Evolutionary conservation across 75 land plant genomes (phyloP).

Genomic region (Pinus tabuliformis): DNA sequence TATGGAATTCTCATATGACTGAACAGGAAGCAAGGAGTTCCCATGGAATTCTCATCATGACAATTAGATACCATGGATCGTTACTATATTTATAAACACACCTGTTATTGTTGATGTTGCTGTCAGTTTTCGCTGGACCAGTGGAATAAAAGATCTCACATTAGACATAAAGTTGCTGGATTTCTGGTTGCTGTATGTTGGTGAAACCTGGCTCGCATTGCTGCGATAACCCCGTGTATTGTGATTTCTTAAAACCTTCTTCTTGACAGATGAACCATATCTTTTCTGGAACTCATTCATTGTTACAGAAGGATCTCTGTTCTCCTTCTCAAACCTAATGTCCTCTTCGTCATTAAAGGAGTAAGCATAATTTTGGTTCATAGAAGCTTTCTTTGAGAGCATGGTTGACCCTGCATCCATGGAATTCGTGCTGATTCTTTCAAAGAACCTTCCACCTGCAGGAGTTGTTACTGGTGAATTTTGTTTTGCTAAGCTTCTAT

Average conservation of each 20-base stretch:
- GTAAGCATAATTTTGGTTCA: slow-evolving; percentile 6
- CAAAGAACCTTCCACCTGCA: neutral
- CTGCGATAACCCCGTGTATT: slow-evolving; percentile 14
- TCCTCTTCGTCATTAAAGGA: neutral
- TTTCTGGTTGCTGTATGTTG: slow-evolving; percentile 15
- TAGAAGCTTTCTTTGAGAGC: neutral
- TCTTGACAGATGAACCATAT: slow-evolving; percentile 10
- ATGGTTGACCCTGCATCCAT: neutral
- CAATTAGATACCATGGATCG: too few species aligned
- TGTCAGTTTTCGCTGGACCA: slow-evolving; percentile 48
- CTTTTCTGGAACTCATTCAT: slow-evolving; percentile 3
- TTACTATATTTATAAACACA: neutral
- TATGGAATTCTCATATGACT: too few species aligned
- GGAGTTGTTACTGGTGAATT: slow-evolving; percentile 2
- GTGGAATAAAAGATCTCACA: slow-evolving; percentile 51
- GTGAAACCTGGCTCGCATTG: slow-evolving; percentile 14
- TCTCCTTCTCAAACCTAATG: slow-evolving; percentile 17
- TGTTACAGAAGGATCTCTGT: neutral
- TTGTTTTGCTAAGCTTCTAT: slow-evolving; percentile 1
- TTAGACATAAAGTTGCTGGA: slow-evolving; percentile 51
- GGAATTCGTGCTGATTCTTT: neutral
- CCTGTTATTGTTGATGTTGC: slow-evolving; percentile 26
- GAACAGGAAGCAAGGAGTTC: too few species aligned
- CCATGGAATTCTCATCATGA: too few species aligned
- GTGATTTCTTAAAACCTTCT: slow-evolving; percentile 16